Percentiles rank a stretch among this genome's conserved stretches.
These are phyloP conservation scores for Eucommia ulmoides DNA, from an alignment of 257 asterid genomes.

Conservation along the genomic window DNA sequence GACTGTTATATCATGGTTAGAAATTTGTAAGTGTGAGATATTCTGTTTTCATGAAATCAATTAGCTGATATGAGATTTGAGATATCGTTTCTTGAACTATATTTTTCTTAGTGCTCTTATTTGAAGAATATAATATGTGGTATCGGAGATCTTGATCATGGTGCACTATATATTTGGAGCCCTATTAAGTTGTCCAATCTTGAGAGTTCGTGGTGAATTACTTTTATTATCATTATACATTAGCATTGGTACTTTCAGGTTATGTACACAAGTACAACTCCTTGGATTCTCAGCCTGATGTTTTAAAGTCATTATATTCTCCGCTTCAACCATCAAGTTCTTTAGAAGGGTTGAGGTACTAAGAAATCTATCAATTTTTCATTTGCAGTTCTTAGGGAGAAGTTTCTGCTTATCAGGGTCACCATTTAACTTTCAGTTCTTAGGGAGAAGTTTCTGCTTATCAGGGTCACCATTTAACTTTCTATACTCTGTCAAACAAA, in stretches of 20 bases:
- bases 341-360: conserved; percentile 78
- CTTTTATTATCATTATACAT: not conserved
- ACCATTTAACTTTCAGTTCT: conserved; percentile 1
- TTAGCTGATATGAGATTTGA: no score
- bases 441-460: conserved; percentile 9
- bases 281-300: conserved; percentile 92
- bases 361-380: conserved; percentile 8
- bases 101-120: no score
- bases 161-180: no score
- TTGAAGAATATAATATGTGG: no score
- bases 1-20: no score
- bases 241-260: conserved; percentile 39
- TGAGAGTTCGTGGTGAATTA: no score
- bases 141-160: no score
- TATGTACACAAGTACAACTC: conserved; percentile 84
- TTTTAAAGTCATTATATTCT: conserved; percentile 81
- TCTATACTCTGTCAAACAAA: not conserved
- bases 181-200: no score
- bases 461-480: conserved; percentile 3
- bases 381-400: not conserved
- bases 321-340: conserved; percentile 90
- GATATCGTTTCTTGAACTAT: no score
- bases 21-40: no score
- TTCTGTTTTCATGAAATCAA: no score
- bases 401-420: conserved; percentile 8